A percentile compares a stretch with the other conserved stretches of the same genome.
phyloP scores from a whole-genome alignment of 352 stramenopile species.

The Blastocystis sp. region DNA sequence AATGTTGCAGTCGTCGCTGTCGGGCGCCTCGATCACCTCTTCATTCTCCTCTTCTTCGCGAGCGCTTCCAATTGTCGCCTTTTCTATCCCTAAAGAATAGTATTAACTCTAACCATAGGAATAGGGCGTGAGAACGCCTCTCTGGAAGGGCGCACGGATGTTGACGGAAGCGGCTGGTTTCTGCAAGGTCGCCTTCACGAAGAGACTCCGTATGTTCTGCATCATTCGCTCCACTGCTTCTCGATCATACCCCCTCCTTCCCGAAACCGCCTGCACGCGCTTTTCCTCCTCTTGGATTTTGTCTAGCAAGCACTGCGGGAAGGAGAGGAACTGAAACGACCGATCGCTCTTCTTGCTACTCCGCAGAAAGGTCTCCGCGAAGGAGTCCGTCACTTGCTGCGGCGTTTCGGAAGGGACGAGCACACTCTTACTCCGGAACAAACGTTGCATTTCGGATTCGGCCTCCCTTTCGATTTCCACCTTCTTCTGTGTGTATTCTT shows the following conservation, averaged over 20 bases:
- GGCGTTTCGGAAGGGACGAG: not conserved
- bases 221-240: too few relatives aligned
- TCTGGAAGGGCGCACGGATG: not conserved
- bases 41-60: too few relatives aligned
- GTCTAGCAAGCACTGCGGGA: not conserved
- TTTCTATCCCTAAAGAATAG: too few relatives aligned
- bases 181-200: not conserved
- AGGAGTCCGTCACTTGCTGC: not conserved
- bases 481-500: not conserved
- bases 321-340: conserved; percentile 13
- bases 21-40: too few relatives aligned
- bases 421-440: not conserved
- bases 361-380: conserved; percentile 23
- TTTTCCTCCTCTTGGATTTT: not conserved
- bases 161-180: not conserved
- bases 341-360: conserved; percentile 57
- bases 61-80: too few relatives aligned
- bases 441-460: conserved; percentile 13
- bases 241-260: not conserved
- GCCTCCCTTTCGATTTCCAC: conserved; percentile 13
- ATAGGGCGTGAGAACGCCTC: not conserved
- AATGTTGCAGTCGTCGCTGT: not conserved
- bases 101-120: too few relatives aligned
- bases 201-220: not conserved
- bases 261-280: not conserved